These are phyloP conservation scores for Gossypium rotundifolium DNA, from an alignment of 345 rosid genomes.

Conservation along the genomic window DNA sequence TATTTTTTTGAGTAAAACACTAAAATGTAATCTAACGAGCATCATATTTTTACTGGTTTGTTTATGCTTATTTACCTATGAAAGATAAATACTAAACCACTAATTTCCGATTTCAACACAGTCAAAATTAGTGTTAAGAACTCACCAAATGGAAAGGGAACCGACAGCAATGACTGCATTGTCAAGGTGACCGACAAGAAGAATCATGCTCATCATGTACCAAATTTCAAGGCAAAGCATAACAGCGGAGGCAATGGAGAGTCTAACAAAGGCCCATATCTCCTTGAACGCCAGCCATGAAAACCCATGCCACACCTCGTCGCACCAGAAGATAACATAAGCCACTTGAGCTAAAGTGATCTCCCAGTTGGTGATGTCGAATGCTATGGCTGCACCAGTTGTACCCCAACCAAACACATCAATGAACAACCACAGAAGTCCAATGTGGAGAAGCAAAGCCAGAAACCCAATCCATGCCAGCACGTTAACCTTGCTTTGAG, in stretches of 20 bases:
- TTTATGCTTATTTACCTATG: too few relatives aligned
- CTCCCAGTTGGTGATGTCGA: constrained; percentile 44
- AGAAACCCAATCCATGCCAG: constrained; percentile 54
- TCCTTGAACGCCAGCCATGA: constrained; percentile 60
- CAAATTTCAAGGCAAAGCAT: constrained; percentile 85
- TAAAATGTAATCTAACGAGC: too few relatives aligned
- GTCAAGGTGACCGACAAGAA: constrained; percentile 60
- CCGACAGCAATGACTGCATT: constrained; percentile 68
- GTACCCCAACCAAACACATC: constrained; percentile 39
- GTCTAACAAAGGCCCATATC: constrained; percentile 66
- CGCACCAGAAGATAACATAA: constrained; percentile 54
- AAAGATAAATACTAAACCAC: too few relatives aligned
- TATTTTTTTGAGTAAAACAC: too few relatives aligned
- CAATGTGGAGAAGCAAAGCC: constrained; percentile 36
- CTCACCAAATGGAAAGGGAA: constrained; percentile 79
- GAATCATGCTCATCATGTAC: constrained; percentile 76
- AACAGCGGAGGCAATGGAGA: constrained; percentile 71
- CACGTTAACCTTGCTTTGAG: constrained; percentile 55
- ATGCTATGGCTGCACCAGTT: constrained; percentile 67
- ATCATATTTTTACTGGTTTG: too few relatives aligned
- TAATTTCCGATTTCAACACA: too few relatives aligned
- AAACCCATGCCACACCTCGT: constrained; percentile 60
- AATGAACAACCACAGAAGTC: constrained; percentile 45
- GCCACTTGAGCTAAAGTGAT: constrained; percentile 36
- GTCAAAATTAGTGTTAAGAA: neutral